Evolutionary conservation across 495 filamentous ascomycete genomes (phyloP).

Genomic region (Penicillium cinerascens): DNA sequence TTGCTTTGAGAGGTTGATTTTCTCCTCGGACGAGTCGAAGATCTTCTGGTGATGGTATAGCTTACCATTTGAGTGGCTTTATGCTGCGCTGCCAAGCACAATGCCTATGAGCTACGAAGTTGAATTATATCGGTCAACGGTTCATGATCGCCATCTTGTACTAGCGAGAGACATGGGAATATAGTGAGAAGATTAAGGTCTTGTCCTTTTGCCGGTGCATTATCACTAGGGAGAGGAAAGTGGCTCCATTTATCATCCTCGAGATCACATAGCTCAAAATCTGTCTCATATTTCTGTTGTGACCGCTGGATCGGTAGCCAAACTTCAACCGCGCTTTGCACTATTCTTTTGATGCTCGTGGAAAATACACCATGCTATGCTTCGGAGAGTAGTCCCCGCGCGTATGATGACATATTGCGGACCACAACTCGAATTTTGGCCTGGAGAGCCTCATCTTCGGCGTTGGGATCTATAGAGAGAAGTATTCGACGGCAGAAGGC

Average conservation of each 20-base stretch:
- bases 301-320: slow-evolving; percentile 11
- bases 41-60: slow-evolving; percentile 1
- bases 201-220: slow-evolving; percentile 1
- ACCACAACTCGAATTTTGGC: slow-evolving; percentile 1
- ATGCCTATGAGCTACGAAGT: slow-evolving; percentile 9
- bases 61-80: slow-evolving; percentile 4
- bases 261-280: slow-evolving; percentile 11
- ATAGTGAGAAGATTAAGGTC: slow-evolving; percentile 11
- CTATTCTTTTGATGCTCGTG: slow-evolving; percentile 5
- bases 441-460: slow-evolving; percentile 1
- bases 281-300: slow-evolving; percentile 11
- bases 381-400: slow-evolving; percentile 1
- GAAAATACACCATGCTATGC: slow-evolving; percentile 11
- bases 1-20: too few relatives aligned
- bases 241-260: slow-evolving; percentile 9
- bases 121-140: slow-evolving; percentile 6
- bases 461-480: slow-evolving; percentile 12
- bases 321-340: slow-evolving; percentile 10
- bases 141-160: slow-evolving; percentile 5
- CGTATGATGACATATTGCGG: slow-evolving; percentile 7
- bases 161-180: slow-evolving; percentile 12
- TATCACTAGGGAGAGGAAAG: slow-evolving; percentile 6
- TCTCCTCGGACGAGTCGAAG: slow-evolving; percentile 7
- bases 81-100: slow-evolving; percentile 4
- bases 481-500: slow-evolving; percentile 15